Percentiles rank a stretch among this genome's conserved stretches.
Conservation (phyloP, 2,329 filamentous ascomycete species). For the Biscogniauxia sp. region DNA sequence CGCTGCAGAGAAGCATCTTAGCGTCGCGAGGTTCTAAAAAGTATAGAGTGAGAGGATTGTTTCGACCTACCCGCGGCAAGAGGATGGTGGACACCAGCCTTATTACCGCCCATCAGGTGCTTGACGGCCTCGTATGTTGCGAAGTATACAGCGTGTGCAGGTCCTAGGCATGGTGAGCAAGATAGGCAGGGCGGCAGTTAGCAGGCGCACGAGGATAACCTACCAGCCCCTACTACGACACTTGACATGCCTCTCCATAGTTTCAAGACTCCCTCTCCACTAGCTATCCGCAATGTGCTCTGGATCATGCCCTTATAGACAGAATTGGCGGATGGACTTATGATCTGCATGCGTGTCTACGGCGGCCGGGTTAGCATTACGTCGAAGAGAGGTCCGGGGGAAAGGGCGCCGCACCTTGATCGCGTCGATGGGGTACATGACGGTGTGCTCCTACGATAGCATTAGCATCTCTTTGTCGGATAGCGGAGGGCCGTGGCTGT, state of each 20-base stretch:
- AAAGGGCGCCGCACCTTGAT: conserved; percentile 69
- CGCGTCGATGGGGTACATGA: conserved; percentile 98
- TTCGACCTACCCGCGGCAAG: conserved; percentile 75
- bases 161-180: conserved; percentile 56
- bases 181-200: conserved; percentile 18
- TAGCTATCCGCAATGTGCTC: conserved; percentile 88
- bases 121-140: conserved; percentile 97
- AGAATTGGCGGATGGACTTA: conserved; percentile 77
- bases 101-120: conserved; percentile 91
- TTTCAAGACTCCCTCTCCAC: conserved; percentile 83
- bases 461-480: not conserved
- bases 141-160: conserved; percentile 97
- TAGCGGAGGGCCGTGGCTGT: not conserved
- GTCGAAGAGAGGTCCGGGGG: conserved; percentile 17
- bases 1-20: conserved; percentile 49
- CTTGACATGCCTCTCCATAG: conserved; percentile 97
- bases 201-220: conserved; percentile 29
- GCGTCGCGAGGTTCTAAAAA: conserved; percentile 1
- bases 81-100: conserved; percentile 83
- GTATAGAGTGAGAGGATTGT: not conserved
- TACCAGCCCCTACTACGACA: conserved; percentile 92
- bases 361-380: conserved; percentile 20
- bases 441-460: conserved; percentile 77
- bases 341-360: conserved; percentile 96
- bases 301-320: conserved; percentile 90